phyloP scores from a whole-genome alignment of 78 protist genomes.

The Parvularia atlantis region DNA sequence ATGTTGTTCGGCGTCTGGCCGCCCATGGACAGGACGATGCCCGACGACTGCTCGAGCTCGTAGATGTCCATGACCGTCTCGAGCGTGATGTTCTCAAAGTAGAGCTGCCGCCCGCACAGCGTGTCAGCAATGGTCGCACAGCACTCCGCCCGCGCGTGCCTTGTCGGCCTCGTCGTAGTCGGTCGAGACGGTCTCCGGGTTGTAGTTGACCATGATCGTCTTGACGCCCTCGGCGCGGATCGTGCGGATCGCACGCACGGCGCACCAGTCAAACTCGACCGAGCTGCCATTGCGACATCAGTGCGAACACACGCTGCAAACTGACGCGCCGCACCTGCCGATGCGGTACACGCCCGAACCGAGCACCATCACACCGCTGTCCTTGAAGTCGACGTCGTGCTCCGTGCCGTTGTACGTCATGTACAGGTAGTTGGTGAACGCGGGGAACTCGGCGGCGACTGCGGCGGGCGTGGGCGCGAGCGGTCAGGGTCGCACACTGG shows the following conservation, averaged over 20 bases:
- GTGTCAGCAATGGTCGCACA: too few species aligned
- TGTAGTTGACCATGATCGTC: constrained; percentile 92
- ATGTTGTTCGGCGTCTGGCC: constrained; percentile 92
- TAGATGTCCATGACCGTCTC: constrained; percentile 82
- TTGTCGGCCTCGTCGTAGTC: constrained; percentile 93
- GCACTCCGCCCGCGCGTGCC: too few species aligned
- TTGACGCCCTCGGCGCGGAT: constrained; percentile 63
- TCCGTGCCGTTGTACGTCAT: constrained; percentile 76
- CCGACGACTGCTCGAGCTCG: constrained; percentile 46
- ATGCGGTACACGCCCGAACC: constrained; percentile 93
- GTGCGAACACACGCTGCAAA: constrained; percentile 19
- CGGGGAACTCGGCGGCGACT: constrained; percentile 95
- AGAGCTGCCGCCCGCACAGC: too few species aligned
- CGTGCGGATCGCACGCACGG: constrained; percentile 66
- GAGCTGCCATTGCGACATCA: neutral
- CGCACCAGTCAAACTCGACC: constrained; percentile 78
- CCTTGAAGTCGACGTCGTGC: constrained; percentile 60
- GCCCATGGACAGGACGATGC: constrained; percentile 75
- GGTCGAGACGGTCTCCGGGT: constrained; percentile 96
- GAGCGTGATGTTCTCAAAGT: constrained; percentile 83
- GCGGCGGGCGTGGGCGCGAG: too few species aligned
- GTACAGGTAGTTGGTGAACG: constrained; percentile 89
- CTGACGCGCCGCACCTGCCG: constrained; percentile 64
- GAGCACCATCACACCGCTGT: constrained; percentile 48
- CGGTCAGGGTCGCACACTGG: too few species aligned